Percentiles rank a stretch among this genome's conserved stretches.
These are phyloP conservation scores for Tanacetum coccineum DNA, from an alignment of 129 eudicot genomes.

Conservation along the genomic window DNA sequence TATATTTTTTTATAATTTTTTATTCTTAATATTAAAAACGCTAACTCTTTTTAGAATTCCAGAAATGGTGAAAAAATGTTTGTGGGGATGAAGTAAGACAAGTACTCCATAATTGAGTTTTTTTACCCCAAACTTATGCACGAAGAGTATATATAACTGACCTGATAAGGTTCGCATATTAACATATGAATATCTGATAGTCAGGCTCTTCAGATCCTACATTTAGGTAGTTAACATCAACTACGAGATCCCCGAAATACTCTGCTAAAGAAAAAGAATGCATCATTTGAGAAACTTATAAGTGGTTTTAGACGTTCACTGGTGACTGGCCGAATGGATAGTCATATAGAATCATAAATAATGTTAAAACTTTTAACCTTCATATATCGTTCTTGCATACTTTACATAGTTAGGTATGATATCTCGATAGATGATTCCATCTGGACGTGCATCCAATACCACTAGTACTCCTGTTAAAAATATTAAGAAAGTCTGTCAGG, in stretches of 20 bases:
- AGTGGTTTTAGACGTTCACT: too few relatives aligned
- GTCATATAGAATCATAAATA: constrained; percentile 13
- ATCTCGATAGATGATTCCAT: constrained; percentile 78
- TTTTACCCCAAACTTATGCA: too few relatives aligned
- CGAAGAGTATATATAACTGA: constrained; percentile 9
- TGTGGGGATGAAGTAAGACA: too few relatives aligned
- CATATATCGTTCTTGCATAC: constrained; percentile 75
- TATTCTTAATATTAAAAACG: too few relatives aligned
- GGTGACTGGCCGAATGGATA: background rate
- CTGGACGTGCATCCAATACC: constrained; percentile 83
- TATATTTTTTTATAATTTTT: too few relatives aligned
- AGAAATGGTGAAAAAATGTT: too few relatives aligned
- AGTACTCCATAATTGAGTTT: too few relatives aligned
- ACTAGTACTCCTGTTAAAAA: constrained; percentile 76
- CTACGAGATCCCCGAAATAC: constrained; percentile 76
- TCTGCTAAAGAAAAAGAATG: constrained; percentile 37
- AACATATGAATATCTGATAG: constrained; percentile 78
- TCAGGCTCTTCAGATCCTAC: constrained; percentile 50
- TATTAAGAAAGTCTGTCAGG: constrained; percentile 2
- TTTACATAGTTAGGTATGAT: constrained; percentile 78
- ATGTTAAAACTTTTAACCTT: constrained; percentile 47
- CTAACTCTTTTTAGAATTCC: too few relatives aligned
- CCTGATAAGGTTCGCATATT: constrained; percentile 27
- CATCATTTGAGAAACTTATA: too few relatives aligned
- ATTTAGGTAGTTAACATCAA: constrained; percentile 85